Percentiles rank a stretch among this genome's conserved stretches.
These are phyloP conservation scores for Ogataea nitratoaversa DNA, from an alignment of 805 yeast species.

Conservation along the genomic window DNA sequence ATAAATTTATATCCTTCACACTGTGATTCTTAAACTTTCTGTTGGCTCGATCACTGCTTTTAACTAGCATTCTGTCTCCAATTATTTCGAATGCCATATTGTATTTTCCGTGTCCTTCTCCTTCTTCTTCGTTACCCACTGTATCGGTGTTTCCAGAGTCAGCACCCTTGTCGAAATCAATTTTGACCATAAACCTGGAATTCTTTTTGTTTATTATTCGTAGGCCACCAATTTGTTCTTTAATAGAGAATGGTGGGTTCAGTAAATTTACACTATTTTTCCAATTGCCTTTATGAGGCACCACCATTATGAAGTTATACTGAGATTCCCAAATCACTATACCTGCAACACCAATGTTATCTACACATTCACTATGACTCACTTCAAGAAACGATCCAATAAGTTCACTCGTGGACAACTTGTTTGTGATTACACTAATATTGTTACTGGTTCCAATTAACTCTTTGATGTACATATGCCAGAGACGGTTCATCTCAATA, in stretches of 20 bases:
- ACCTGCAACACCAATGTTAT: slow-evolving; percentile 61
- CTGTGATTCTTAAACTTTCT: slow-evolving; percentile 80
- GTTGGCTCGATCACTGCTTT: slow-evolving; percentile 77
- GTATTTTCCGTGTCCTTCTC: slow-evolving; percentile 31
- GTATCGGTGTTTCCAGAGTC: slow-evolving; percentile 25
- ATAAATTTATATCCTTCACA: slow-evolving; percentile 35
- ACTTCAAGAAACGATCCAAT: slow-evolving; percentile 72
- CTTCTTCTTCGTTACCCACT: too few species aligned
- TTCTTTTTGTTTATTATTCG: slow-evolving; percentile 65
- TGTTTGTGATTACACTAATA: slow-evolving; percentile 38
- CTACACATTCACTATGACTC: slow-evolving; percentile 48
- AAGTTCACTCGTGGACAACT: slow-evolving; percentile 73
- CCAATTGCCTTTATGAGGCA: slow-evolving; percentile 40
- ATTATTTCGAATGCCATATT: slow-evolving; percentile 57
- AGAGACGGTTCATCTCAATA: slow-evolving; percentile 52
- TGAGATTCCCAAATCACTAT: slow-evolving; percentile 84
- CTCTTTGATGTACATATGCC: slow-evolving; percentile 68
- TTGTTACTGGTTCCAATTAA: slow-evolving; percentile 36
- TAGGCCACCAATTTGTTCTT: slow-evolving; percentile 53
- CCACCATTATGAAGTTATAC: slow-evolving; percentile 60
- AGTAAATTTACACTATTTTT: slow-evolving; percentile 20
- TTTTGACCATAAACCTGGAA: slow-evolving; percentile 52
- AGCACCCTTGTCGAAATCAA: slow-evolving; percentile 32
- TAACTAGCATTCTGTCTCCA: slow-evolving; percentile 73
- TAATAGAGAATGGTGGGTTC: slow-evolving; percentile 15